Evolutionary conservation across 495 filamentous ascomycete species (phyloP).

Genomic region (Hypomontagnella monticulosa): DNA sequence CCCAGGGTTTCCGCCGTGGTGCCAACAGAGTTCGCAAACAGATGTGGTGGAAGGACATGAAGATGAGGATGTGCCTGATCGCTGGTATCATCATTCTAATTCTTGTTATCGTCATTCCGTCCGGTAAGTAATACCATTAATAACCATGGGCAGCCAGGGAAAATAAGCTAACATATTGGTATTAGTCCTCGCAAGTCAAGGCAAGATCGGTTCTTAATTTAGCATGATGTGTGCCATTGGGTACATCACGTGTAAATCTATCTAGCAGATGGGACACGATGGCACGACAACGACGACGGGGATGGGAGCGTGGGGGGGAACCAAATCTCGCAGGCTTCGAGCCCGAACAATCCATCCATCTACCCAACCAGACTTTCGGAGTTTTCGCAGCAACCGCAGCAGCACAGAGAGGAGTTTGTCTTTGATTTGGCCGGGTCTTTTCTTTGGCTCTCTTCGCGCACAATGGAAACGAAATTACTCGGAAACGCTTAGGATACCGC

Average conservation of each 20-base stretch:
- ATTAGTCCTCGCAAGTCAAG: conserved; percentile 35
- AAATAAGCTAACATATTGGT: conserved; percentile 12
- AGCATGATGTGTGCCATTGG: conserved; percentile 16
- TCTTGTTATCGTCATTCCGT: conserved; percentile 89
- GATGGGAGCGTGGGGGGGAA: neutral
- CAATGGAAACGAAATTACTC: conserved; percentile 25
- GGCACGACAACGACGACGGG: conserved; percentile 17
- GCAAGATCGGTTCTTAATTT: conserved; percentile 29
- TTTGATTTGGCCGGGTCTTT: conserved; percentile 39
- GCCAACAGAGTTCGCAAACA: conserved; percentile 95
- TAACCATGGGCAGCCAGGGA: neutral
- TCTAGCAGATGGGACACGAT: conserved; percentile 23
- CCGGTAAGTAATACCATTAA: conserved; percentile 64
- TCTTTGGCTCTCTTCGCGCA: conserved; percentile 29
- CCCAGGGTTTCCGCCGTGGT: conserved; percentile 92
- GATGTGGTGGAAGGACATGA: conserved; percentile 92
- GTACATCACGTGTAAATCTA: conserved; percentile 28
- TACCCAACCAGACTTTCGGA: conserved; percentile 19
- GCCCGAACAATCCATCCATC: conserved; percentile 11
- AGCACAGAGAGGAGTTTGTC: conserved; percentile 35
- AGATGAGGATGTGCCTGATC: conserved; percentile 97
- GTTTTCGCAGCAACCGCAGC: conserved; percentile 29
- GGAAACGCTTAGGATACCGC: conserved; percentile 40
- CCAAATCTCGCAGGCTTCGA: conserved; percentile 42
- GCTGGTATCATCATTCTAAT: conserved; percentile 87